Conservation (phyloP, 2,329 filamentous ascomycete species). For the Cercospora janseana region DNA sequence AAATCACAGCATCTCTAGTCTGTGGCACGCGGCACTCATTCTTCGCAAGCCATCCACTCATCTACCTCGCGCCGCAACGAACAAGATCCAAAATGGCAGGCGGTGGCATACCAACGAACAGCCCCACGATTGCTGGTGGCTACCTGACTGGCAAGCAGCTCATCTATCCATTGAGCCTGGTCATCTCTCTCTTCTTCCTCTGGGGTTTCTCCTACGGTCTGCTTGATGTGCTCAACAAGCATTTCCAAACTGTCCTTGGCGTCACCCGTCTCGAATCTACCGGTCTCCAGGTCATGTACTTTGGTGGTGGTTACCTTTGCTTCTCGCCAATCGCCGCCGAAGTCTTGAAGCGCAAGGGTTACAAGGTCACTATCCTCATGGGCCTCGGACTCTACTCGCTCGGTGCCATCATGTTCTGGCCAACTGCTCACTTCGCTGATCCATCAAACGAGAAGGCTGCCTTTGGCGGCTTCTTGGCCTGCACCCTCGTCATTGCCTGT, state of each 20-base stretch:
- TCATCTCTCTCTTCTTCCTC: slow-evolving; percentile 51
- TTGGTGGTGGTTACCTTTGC: slow-evolving; percentile 44
- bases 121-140: slow-evolving; percentile 41
- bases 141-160: slow-evolving; percentile 48
- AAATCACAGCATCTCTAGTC: slow-evolving; percentile 24
- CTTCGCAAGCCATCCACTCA: background rate
- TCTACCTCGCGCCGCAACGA: slow-evolving; percentile 1
- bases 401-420: slow-evolving; percentile 43
- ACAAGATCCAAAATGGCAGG: slow-evolving; percentile 38
- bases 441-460: slow-evolving; percentile 33
- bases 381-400: slow-evolving; percentile 40
- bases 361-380: slow-evolving; percentile 48
- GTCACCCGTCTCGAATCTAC: slow-evolving; percentile 45
- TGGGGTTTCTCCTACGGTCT: slow-evolving; percentile 33
- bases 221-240: slow-evolving; percentile 41
- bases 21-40: slow-evolving; percentile 11
- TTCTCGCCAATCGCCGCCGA: slow-evolving; percentile 46
- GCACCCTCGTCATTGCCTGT: slow-evolving; percentile 42
- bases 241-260: slow-evolving; percentile 38
- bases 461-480: slow-evolving; percentile 42
- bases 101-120: slow-evolving; percentile 40
- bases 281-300: slow-evolving; percentile 46
- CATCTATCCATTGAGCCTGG: slow-evolving; percentile 49
- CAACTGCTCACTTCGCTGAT: slow-evolving; percentile 38
- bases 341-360: slow-evolving; percentile 46